phyloP scores from a whole-genome alignment of 257 asterid genomes.

The Fraxinus cuspidata region DNA sequence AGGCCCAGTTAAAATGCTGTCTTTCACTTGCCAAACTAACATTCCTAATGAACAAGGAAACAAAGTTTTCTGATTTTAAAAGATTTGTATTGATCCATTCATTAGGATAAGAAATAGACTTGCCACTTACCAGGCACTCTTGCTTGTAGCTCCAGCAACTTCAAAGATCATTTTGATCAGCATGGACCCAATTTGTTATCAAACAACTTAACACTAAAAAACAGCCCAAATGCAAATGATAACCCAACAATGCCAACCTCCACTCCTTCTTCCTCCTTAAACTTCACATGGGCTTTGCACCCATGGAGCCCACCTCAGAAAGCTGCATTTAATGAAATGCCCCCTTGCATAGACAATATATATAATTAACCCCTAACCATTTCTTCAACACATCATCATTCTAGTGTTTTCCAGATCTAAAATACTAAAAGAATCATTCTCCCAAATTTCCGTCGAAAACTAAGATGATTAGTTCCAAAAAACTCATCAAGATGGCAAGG shows the following conservation, averaged over 20 bases:
- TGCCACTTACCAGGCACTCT: not conserved
- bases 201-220: conserved; percentile 9
- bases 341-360: not conserved
- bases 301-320: not conserved
- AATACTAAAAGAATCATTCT: not conserved
- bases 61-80: not conserved
- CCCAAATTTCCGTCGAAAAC: too few relatives aligned
- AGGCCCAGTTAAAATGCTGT: not conserved
- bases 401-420: not conserved
- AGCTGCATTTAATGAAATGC: conserved; percentile 3
- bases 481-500: not conserved
- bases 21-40: not conserved
- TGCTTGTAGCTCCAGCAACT: not conserved
- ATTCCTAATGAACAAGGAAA: not conserved
- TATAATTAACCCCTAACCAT: not conserved
- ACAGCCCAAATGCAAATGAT: not conserved
- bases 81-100: not conserved
- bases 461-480: not conserved
- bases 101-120: not conserved
- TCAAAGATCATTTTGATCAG: not conserved
- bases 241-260: too few relatives aligned
- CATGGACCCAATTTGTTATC: not conserved
- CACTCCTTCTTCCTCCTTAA: too few relatives aligned
- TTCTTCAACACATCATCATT: conserved; percentile 3
- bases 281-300: too few relatives aligned